These are phyloP conservation scores for Fomes fomentarius DNA, from an alignment of 1,284 basidiomycete genomes.

Conservation along the genomic window DNA sequence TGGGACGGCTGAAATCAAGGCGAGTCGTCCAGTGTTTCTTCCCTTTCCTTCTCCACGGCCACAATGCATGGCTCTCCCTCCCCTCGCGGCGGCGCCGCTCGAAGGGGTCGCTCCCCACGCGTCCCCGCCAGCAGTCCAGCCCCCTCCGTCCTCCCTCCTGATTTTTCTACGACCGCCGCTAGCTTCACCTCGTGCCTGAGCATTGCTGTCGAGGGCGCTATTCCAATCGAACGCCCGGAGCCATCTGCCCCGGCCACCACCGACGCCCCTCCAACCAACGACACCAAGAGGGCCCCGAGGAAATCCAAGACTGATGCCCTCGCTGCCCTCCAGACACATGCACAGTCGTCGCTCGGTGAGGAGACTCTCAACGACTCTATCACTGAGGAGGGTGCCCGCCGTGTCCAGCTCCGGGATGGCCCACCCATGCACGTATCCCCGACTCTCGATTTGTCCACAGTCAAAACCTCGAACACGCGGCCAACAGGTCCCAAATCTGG, in stretches of 20 bases:
- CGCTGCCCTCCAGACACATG: constrained; percentile 71
- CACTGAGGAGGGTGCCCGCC: constrained; percentile 30
- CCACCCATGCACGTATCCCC: constrained; percentile 63
- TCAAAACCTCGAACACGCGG: constrained; percentile 66
- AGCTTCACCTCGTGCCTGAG: constrained; percentile 67
- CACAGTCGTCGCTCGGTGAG: constrained; percentile 53
- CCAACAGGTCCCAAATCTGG: constrained; percentile 42
- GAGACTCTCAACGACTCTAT: constrained; percentile 42
- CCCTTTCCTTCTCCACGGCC: constrained; percentile 30
- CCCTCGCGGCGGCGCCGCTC: constrained; percentile 57
- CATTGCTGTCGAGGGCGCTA: constrained; percentile 68
- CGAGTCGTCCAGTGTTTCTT: constrained; percentile 21
- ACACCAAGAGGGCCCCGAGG: constrained; percentile 71
- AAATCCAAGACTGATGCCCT: constrained; percentile 87
- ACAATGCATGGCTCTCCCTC: constrained; percentile 32
- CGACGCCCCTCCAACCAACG: constrained; percentile 31
- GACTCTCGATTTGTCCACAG: constrained; percentile 64
- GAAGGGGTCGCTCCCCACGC: constrained; percentile 58
- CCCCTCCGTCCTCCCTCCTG: constrained; percentile 33
- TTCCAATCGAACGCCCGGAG: constrained; percentile 48
- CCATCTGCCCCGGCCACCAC: constrained; percentile 17
- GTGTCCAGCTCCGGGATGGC: constrained; percentile 42
- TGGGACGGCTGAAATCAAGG: constrained; percentile 24
- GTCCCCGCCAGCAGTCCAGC: constrained; percentile 42
- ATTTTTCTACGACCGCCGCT: constrained; percentile 45